Conservation (phyloP, 306 rosid species). For the Lotus japonicus region DNA sequence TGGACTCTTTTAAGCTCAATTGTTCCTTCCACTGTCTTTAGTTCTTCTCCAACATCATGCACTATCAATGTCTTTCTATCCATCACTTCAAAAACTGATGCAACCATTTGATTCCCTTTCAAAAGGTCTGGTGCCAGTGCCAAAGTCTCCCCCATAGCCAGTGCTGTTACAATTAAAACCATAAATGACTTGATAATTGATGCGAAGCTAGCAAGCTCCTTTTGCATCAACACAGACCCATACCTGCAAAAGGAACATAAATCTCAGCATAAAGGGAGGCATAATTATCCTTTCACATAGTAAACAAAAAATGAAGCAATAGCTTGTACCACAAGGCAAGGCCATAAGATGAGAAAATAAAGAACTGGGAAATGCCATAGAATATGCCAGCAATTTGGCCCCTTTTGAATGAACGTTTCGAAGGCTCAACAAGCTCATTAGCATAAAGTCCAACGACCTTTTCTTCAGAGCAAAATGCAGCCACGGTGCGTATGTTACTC, state of each 20-base stretch:
- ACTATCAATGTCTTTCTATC: constrained; percentile 58
- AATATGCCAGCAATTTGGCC: constrained; percentile 91
- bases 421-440: constrained; percentile 71
- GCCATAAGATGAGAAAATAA: constrained; percentile 90
- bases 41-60: constrained; percentile 57
- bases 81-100: constrained; percentile 71
- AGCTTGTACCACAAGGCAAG: constrained; percentile 71
- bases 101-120: constrained; percentile 86
- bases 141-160: constrained; percentile 90
- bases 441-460: constrained; percentile 66
- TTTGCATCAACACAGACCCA: constrained; percentile 73
- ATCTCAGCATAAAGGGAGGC: neutral
- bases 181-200: constrained; percentile 80
- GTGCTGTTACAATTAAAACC: constrained; percentile 82
- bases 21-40: constrained; percentile 55
- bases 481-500: constrained; percentile 84
- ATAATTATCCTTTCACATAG: neutral
- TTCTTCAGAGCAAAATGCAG: constrained; percentile 83
- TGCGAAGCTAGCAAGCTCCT: constrained; percentile 70
- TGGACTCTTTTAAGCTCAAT: constrained; percentile 57
- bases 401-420: constrained; percentile 55
- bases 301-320: neutral
- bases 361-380: constrained; percentile 84
- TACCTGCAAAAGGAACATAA: constrained; percentile 48
- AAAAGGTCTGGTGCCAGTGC: constrained; percentile 83